Evolutionary conservation across 2,329 filamentous ascomycete genomes (phyloP), one percentile per base, ranked within the genome.

Genomic region (Coniochaeta ligniaria): DNA sequence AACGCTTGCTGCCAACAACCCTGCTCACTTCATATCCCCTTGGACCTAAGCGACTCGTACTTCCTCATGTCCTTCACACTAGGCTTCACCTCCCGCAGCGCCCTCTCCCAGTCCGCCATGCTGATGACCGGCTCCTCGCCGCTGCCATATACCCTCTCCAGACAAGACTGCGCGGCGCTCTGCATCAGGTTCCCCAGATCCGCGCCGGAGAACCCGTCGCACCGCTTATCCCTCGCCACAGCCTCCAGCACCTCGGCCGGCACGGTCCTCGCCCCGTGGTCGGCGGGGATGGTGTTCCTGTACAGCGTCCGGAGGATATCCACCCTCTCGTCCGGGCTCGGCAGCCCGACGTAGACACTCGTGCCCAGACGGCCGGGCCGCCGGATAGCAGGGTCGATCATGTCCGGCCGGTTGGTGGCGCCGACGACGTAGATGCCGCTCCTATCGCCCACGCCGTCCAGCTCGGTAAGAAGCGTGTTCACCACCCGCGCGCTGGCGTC

Each of bases 331-430:
- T 87, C 81, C 0, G 88, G 79, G 28, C 86, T 88, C 0, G 95
- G 95, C 0, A 98, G 77, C 68, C 95, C 93, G 43, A 99, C 89
- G 67, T 94, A 97, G 28, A 98, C 82, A n/a, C 89, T 84, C 0
- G 89, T 94, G 65, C 93, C 94, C 1, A 99, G 81, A 28, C 95
- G 88, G 0, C 95, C 95, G 0, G 95, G 94, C 1, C 95, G 88
- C 12, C 98, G 83, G 86, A 99, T 96, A 1, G 95, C 95, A 1
- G 91, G 87, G 72, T 99, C 95, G 66, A 99, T 98, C 77, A 96
- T 96, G 70, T 98, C 94, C 0, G 94, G 94, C 0, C 95, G 81
- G 73, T 99, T 99, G 2, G 95, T 98, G 0, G 95, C 95, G 26
- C 91, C 95, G 61, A 99, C 92, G 17, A 99, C 89, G 73, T 95